phyloP scores from a whole-genome alignment of 805 yeast genomes.

The Suhomyces tanzawaensis region DNA sequence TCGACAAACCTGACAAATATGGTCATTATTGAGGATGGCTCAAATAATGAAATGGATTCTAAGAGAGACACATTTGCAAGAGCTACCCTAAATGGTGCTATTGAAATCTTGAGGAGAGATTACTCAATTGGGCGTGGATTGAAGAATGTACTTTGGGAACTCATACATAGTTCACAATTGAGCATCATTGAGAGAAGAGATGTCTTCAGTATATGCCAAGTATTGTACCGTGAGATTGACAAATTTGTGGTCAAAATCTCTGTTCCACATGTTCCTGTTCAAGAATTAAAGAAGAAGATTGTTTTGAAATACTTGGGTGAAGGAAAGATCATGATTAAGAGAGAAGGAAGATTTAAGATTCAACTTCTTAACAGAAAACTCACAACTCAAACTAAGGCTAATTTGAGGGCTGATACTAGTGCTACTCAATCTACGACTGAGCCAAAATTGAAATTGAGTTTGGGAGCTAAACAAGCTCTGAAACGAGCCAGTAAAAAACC shows the following conservation, averaged over 20 bases:
- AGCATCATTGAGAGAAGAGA: slow-evolving; percentile 59
- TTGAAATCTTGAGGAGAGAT: slow-evolving; percentile 61
- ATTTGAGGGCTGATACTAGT: not conserved
- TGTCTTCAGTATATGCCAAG: slow-evolving; percentile 61
- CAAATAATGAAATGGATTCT: slow-evolving; percentile 40
- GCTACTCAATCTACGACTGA: slow-evolving; percentile 10
- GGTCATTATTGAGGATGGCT: slow-evolving; percentile 58
- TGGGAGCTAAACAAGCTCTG: not conserved
- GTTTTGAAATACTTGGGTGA: slow-evolving; percentile 54
- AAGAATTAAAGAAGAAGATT: slow-evolving; percentile 51
- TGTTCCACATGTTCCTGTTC: slow-evolving; percentile 56
- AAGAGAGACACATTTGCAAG: slow-evolving; percentile 68
- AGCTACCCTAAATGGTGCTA: slow-evolving; percentile 60
- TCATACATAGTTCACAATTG: slow-evolving; percentile 59
- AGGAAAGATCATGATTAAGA: slow-evolving; percentile 55
- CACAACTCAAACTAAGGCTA: not conserved
- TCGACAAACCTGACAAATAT: slow-evolving; percentile 31
- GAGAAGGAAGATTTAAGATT: slow-evolving; percentile 58
- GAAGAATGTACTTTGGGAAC: slow-evolving; percentile 61
- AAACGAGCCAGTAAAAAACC: not conserved
- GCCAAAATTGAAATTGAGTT: slow-evolving; percentile 10
- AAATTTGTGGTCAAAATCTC: slow-evolving; percentile 60
- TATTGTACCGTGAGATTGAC: slow-evolving; percentile 62
- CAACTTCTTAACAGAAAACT: slow-evolving; percentile 38
- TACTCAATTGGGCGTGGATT: slow-evolving; percentile 58